phyloP scores from a whole-genome alignment of 768 basidiomycete species.

The Phaffia australis region DNA sequence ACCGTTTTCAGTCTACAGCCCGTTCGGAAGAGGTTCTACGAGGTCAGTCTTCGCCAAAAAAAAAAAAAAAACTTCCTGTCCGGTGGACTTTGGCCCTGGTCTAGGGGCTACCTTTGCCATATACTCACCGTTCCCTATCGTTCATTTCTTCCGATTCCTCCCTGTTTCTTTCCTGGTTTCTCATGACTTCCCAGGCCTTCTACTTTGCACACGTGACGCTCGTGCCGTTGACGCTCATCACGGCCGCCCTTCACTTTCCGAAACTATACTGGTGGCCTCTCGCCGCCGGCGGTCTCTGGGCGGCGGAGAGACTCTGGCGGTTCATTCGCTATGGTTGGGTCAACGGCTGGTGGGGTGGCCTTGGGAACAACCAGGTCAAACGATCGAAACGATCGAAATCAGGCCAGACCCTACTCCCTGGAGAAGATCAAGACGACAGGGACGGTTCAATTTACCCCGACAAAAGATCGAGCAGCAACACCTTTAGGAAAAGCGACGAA shows the following conservation, averaged over 20 bases:
- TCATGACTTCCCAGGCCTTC: conserved; percentile 44
- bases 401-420: background rate
- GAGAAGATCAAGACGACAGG: background rate
- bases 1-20: conserved; percentile 47
- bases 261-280: conserved; percentile 59
- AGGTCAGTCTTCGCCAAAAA: conserved; percentile 30
- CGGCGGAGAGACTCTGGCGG: conserved; percentile 52
- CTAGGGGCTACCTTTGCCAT: background rate
- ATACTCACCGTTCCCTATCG: background rate
- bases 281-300: conserved; percentile 53
- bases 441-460: conserved; percentile 1
- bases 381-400: background rate
- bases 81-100: no score
- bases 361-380: conserved; percentile 22
- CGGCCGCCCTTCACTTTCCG: conserved; percentile 58
- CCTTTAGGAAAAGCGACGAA: conserved; percentile 8
- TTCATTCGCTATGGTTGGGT: conserved; percentile 48
- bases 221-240: conserved; percentile 52
- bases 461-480: background rate
- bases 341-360: conserved; percentile 47
- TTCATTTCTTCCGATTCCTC: conserved; percentile 3
- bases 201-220: conserved; percentile 56
- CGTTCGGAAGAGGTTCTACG: conserved; percentile 48
- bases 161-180: background rate
- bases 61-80: background rate